A percentile compares a stretch with the other conserved stretches of the same genome.
These are phyloP conservation scores for Emydomyces testavorans DNA, from an alignment of 2,329 filamentous ascomycete genomes.

Conservation along the genomic window DNA sequence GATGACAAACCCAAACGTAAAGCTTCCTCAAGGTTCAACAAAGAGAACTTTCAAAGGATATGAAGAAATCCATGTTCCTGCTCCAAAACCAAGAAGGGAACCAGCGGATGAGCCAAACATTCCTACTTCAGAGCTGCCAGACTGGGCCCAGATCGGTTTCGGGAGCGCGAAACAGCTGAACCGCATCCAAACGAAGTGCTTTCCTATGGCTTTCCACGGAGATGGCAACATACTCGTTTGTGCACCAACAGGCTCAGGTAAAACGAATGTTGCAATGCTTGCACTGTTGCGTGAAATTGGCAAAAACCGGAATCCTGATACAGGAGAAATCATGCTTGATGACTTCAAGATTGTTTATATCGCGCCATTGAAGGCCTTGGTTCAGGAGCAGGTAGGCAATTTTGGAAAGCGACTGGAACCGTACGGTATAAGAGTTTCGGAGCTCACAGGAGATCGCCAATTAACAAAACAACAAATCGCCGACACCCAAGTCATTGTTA, in stretches of 20 bases:
- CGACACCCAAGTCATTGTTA: slow-evolving; percentile 96
- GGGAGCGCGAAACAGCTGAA: slow-evolving; percentile 79
- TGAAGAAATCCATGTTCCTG: slow-evolving; percentile 93
- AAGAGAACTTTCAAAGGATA: slow-evolving; percentile 96
- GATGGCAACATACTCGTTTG: slow-evolving; percentile 98
- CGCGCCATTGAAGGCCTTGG: slow-evolving; percentile 84
- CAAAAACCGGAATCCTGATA: slow-evolving; percentile 78
- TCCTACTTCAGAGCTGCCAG: slow-evolving; percentile 75
- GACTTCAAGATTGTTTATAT: slow-evolving; percentile 99
- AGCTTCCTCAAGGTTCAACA: slow-evolving; percentile 83
- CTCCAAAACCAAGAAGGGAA: slow-evolving; percentile 77
- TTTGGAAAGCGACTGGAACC: slow-evolving; percentile 83
- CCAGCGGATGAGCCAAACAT: slow-evolving; percentile 64
- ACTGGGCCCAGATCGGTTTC: slow-evolving; percentile 83
- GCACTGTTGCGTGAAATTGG: slow-evolving; percentile 93
- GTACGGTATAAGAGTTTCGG: slow-evolving; percentile 86
- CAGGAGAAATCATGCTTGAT: slow-evolving; percentile 89
- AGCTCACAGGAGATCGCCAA: slow-evolving; percentile 92
- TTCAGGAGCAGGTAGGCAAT: slow-evolving; percentile 96
- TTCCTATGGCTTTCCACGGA: slow-evolving; percentile 75
- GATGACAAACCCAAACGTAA: slow-evolving; percentile 98
- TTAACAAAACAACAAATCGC: slow-evolving; percentile 97
- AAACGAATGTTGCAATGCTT: slow-evolving; percentile 97
- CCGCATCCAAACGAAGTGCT: slow-evolving; percentile 91
- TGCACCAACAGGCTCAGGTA: slow-evolving; percentile 91